Base-by-base conservation (phyloP, 805 yeast genomes). In the Ogataea parapolymorpha region DNA sequence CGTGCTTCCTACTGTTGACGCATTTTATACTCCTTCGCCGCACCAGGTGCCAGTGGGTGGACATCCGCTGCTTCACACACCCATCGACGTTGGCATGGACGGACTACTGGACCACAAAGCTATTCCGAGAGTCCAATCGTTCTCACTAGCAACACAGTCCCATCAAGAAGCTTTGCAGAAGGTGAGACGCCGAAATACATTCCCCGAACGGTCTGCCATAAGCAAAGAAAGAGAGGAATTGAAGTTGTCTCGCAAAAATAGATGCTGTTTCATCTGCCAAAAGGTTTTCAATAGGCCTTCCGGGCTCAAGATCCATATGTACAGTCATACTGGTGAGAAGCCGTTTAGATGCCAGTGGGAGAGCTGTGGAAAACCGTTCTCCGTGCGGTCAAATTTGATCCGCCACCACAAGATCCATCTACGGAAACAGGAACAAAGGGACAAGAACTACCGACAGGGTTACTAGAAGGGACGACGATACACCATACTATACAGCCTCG, bases 231-330 rank as follows among this genome's bases (percentile, higher is more conserved):
- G 38, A 4, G 20, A 23, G 11, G 22, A 22, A 11, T 41, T 45
- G 4, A 45, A 38, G 30, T 35, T 26, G 12, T 27, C 36, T 10
- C 41, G 40, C 31, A 48, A 46, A 37, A 50, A 49, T 35, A 43
- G 59, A 35, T 45, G 52, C 26, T 72, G 71, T 63, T 67, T 62
- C 31, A 72, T 80, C 13, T 87, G 96, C 60, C 72, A 77, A 34
- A 86, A 87, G 59, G 79, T 77, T 39, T 88, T 88, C 66, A 82
- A 85, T 51, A 75, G 95, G 55, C 90, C 95, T 7, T 81, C 89
- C 9, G 86, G 93, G 1, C 67, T 87, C 41, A 82, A 80, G 48
- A 87, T 90, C 4, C 96, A 88, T 61, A 69, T 74, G 49, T 76
- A 86, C 49, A 82, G 85, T 6, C 96, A 88, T 59, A 82, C 88